phyloP scores from a whole-genome alignment of 805 yeast genomes.

The Pichia heedii region DNA sequence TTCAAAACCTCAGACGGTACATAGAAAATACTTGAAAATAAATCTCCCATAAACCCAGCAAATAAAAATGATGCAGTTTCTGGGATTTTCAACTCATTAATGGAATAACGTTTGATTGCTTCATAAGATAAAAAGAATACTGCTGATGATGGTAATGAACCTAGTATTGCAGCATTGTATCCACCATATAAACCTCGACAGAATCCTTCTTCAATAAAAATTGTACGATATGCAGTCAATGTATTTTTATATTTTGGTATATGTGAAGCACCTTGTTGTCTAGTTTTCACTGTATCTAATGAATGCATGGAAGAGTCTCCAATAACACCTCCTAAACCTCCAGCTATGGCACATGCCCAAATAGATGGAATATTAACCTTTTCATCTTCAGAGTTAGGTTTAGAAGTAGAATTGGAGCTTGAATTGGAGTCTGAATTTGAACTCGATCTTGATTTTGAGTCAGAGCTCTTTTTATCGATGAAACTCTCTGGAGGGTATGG shows the following conservation, averaged over 20 bases:
- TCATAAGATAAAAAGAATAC: conserved; percentile 93
- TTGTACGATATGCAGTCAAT: conserved; percentile 65
- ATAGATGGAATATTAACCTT: conserved; percentile 31
- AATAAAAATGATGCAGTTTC: conserved; percentile 73
- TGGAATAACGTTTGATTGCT: conserved; percentile 59
- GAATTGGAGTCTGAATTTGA: too few species aligned
- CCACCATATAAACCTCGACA: conserved; percentile 85
- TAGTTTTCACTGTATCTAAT: conserved; percentile 89
- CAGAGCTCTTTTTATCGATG: too few species aligned
- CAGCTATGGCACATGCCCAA: conserved; percentile 66
- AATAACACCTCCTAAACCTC: conserved; percentile 89
- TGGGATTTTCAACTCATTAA: conserved; percentile 52
- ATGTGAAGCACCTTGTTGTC: conserved; percentile 90
- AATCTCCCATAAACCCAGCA: conserved; percentile 91
- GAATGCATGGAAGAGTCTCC: conserved; percentile 96
- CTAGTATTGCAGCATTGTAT: conserved; percentile 82
- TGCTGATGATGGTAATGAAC: conserved; percentile 90
- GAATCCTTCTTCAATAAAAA: conserved; percentile 79
- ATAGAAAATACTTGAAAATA: conserved; percentile 77
- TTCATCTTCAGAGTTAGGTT: background rate
- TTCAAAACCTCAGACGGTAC: conserved; percentile 95
- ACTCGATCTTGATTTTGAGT: too few species aligned
- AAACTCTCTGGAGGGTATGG: too few species aligned
- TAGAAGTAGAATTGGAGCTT: background rate
- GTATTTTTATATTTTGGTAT: conserved; percentile 61